A percentile compares a stretch with the other conserved stretches of the same genome.
Evolutionary conservation across 2,329 filamentous ascomycete species (phyloP).

Genomic region (Pseudocercospora musae): DNA sequence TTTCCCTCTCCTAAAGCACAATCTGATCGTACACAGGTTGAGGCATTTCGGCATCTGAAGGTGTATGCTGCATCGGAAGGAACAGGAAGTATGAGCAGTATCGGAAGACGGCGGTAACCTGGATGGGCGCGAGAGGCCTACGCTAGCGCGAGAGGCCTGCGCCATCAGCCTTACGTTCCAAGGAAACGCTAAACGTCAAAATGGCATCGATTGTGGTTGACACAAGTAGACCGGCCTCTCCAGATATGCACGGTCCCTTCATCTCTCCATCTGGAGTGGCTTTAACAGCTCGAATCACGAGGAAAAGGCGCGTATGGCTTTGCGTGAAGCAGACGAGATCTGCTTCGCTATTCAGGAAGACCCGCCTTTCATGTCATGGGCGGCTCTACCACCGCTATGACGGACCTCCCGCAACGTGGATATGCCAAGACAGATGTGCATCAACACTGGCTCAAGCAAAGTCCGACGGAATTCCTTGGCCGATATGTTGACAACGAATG

Average conservation of each 20-base stretch:
- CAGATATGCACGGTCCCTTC: background rate
- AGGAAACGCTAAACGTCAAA: background rate
- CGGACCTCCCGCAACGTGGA: background rate
- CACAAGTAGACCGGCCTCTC: background rate
- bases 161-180: background rate
- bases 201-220: background rate
- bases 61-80: conserved; percentile 7
- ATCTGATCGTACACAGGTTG: conserved; percentile 4
- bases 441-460: conserved; percentile 11
- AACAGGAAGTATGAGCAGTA: conserved; percentile 6
- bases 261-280: background rate
- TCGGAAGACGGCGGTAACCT: background rate
- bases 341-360: background rate
- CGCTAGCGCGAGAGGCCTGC: no score
- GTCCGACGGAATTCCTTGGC: conserved; percentile 4
- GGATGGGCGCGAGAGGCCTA: background rate
- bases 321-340: background rate
- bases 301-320: background rate
- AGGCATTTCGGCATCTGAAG: conserved; percentile 8
- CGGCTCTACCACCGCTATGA: background rate
- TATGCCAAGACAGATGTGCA: background rate
- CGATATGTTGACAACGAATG: conserved; percentile 8
- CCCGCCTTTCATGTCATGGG: conserved; percentile 1
- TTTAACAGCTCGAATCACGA: no score
- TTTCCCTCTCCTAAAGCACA: background rate